Base-by-base conservation (phyloP, 257 asterid species). In the Cruciata laevipes region DNA sequence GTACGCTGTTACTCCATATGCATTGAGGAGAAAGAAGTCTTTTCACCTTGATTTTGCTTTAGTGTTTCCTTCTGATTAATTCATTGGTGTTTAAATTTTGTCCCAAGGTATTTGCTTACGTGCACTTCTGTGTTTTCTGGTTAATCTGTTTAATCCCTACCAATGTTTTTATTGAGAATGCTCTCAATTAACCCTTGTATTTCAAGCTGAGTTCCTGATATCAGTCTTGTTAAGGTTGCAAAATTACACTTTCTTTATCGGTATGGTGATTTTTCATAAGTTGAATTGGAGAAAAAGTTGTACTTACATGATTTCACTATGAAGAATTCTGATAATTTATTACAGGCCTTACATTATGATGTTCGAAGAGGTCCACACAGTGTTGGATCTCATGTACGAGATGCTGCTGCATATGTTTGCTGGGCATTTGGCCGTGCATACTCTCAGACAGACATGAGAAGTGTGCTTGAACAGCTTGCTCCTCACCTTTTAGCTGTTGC, bases 391-490 rank as follows among this genome's bases (percentile, higher is more conserved):
- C 99, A 94, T 66, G 99, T 94, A 69, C 99, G 99, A 77, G 99
- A 94, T 86, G 99, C 99, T 67, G 96, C 99, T 21, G 96, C 97
- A 73, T 94, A 94, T 80, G 99, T 94, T 84, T 94, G 97, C 76
- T 94, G 99, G 99, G 97, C 99, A 74, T 94, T 94, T 68, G 96
- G 97, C 49, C 95, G 99, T 71, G 95, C 97, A 71, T 94, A 94
- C 82, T 81, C 72, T 78, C 80, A 84, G 73, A 77, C 80, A 33
- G 99, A 94, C 83, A 94, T 94, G 97, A 85, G 73, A 75, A 77
- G 72, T 75, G 85, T 94, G 72, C 86, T 94, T 74, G 86, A 83
- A 69, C 87, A 87, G 78, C 83, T 94, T 56, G 90, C 97, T 63
- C 96, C 96, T 24, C 95, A 94, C 85, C 99, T 94, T 66, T 71